Percentiles rank a stretch among this genome's conserved stretches.
These are phyloP conservation scores for Gracilaria caudata DNA, from an alignment of 23 red algal species.

Conservation along the genomic window DNA sequence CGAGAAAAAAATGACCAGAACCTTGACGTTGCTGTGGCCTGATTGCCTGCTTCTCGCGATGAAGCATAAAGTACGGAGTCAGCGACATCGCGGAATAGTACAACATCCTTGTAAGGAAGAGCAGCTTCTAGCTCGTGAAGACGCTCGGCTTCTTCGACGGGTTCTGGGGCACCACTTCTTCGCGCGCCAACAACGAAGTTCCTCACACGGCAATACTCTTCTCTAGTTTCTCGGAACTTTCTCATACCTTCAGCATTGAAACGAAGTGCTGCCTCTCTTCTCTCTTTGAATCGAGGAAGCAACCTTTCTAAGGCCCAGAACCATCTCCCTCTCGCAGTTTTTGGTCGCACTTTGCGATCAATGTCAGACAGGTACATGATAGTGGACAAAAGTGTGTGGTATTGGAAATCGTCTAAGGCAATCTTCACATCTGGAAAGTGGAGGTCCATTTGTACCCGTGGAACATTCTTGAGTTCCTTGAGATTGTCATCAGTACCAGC, in stretches of 20 bases:
- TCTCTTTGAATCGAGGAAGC: slow-evolving; percentile 76
- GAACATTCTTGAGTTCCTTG: slow-evolving; percentile 17
- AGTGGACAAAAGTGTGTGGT: slow-evolving; percentile 70
- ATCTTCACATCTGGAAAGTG: slow-evolving; percentile 71
- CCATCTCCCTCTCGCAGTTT: slow-evolving; percentile 73
- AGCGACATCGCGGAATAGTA: slow-evolving; percentile 76
- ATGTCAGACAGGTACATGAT: slow-evolving; percentile 79
- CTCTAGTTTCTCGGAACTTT: slow-evolving; percentile 53
- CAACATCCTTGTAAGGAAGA: slow-evolving; percentile 49
- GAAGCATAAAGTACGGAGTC: slow-evolving; percentile 33
- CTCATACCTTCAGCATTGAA: slow-evolving; percentile 63
- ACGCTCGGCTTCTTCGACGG: slow-evolving; percentile 32
- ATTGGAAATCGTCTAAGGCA: slow-evolving; percentile 76
- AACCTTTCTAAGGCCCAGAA: slow-evolving; percentile 76
- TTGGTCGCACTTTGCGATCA: slow-evolving; percentile 71
- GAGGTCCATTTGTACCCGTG: slow-evolving; percentile 69
- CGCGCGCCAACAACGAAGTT: slow-evolving; percentile 45
- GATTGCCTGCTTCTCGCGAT: background rate
- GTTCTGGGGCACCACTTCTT: slow-evolving; percentile 41
- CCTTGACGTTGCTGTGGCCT: slow-evolving; percentile 26
- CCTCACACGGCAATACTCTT: slow-evolving; percentile 59
- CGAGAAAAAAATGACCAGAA: slow-evolving; percentile 77
- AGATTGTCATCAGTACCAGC: slow-evolving; percentile 50
- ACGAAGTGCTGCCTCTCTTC: slow-evolving; percentile 45
- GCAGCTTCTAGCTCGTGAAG: slow-evolving; percentile 46